Evolutionary conservation across 1,139 yeast genomes (phyloP), one percentile per base, ranked within the genome.

Genomic region (Lodderomyces beijingensis): DNA sequence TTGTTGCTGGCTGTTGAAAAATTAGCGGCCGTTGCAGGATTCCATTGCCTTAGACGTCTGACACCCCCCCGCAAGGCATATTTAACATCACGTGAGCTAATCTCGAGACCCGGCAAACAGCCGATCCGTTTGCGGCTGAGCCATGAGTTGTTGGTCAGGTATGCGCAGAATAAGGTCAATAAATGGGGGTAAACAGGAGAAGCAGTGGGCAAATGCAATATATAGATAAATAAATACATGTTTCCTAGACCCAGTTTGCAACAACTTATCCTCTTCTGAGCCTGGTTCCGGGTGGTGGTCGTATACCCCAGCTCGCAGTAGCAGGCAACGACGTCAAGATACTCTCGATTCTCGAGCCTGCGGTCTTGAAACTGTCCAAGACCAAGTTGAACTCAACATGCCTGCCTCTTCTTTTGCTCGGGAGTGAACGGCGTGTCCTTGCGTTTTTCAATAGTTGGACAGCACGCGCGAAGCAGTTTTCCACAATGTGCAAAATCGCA

Each of bases 341-440:
- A 47, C 89, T 79, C 60, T 91, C 98, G 18, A 89, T 77, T 51
- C 98, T 74, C 5, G 96, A 84, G 6, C 95, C 96, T 1, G 98
- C 98, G 2, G 98, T 89, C 55, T 84, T 89, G 44, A 91, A 66
- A 16, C 98, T 98, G 59, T 91, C 98, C 55, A 85, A 80, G 33
- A 91, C 94, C 54, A 91, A 72, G 60, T 91, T 91, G 69, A 89
- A 91, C 62, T 91, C 98, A 25, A 91, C 98, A 54, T 91, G 91
- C 57, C 98, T 74, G 19, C 98, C 98, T 53, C 97, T 77, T 65
- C 98, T 81, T 84, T 53, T 93, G 88, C 44, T 79, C 83, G 25
- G 70, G 74, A 5, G 95, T 87, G 64, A 65, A 89, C 10, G 79
- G 77, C 47, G 69, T 60, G 50, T 85, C 83, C 62, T 76, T 84